A percentile compares a stretch with the other conserved stretches of the same genome.
phyloP scores from a whole-genome alignment of 73 alveolate genomes.

The Paramecium sonneborni region DNA sequence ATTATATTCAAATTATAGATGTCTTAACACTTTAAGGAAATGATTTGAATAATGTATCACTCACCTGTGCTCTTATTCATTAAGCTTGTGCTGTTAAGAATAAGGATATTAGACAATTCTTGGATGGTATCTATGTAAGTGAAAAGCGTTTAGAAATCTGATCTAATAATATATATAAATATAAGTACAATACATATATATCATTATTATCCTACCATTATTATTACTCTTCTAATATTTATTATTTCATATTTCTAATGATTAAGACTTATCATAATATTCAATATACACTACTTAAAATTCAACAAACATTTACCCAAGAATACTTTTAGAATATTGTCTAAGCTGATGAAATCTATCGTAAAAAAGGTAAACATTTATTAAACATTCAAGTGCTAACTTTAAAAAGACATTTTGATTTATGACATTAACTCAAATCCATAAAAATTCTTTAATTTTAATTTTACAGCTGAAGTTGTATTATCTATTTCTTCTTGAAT shows the following conservation, averaged over 20 bases:
- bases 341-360: background rate
- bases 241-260: background rate
- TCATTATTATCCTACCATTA: background rate
- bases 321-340: background rate
- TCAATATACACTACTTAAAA: background rate
- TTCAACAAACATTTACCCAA: background rate
- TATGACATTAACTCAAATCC: conserved; percentile 41
- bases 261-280: background rate
- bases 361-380: background rate
- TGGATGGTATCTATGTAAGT: conserved; percentile 95
- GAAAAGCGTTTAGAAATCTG: conserved; percentile 67
- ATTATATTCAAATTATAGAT: conserved; percentile 65
- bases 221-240: background rate
- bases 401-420: background rate
- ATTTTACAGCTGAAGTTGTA: conserved; percentile 38
- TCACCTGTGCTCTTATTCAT: conserved; percentile 83
- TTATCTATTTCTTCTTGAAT: background rate
- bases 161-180: background rate
- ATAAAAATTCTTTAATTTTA: conserved; percentile 18
- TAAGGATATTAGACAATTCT: conserved; percentile 96
- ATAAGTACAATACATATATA: background rate
- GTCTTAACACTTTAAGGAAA: conserved; percentile 81
- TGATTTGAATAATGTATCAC: conserved; percentile 85
- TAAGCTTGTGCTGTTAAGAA: conserved; percentile 88
- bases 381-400: background rate